Base-by-base conservation (phyloP, 306 rosid species). In the Begonia masoniana region DNA sequence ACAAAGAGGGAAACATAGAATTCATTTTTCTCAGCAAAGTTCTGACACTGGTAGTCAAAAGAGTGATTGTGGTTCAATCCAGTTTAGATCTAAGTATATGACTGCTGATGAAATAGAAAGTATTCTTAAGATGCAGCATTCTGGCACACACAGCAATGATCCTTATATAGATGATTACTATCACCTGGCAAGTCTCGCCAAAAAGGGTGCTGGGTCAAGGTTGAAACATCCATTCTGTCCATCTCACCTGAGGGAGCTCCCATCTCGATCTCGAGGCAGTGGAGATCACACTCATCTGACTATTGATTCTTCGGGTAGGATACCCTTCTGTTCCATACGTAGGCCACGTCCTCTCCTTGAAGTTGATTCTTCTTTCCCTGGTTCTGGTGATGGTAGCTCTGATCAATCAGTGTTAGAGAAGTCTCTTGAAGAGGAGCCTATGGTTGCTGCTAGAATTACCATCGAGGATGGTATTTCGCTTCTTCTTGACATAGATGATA, bases 331-430 rank as follows among this genome's bases (percentile, higher is more conserved):
- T 41, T 92, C 99, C 61, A 83, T 92, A 68, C 99, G 93, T 49
- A 79, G 99, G 75, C 99, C 96, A 24, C 99, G 99, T 24, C 99
- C 99, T 64, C 99, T 92, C 55, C 78, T 92, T 52, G 99, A 92
- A 76, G 93, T 92, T 62, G 99, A 92, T 59, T 68, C 95, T 56
- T 82, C 95, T 43, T 83, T 73, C 68, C 67, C 84, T 21, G 39
- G 39, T 6, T 78, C 82, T 17, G 65, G 63, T 52, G 68, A 65
- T 41, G 71, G 76, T 43, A 71, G 72, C 65, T 51, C 75, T 42
- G 96, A 87, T 46, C 93, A 87, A 57, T 83, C 69, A 64, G 65
- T 68, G 70, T 57, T 81, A 52, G 96, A 79, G 68, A 92, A 92
- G 76, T 93, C 96, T 23, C 87, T 92, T 68, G 99, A 86, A 53